Evolutionary conservation across 2,329 filamentous ascomycete species (phyloP).

Genomic region (Alternaria triticina): DNA sequence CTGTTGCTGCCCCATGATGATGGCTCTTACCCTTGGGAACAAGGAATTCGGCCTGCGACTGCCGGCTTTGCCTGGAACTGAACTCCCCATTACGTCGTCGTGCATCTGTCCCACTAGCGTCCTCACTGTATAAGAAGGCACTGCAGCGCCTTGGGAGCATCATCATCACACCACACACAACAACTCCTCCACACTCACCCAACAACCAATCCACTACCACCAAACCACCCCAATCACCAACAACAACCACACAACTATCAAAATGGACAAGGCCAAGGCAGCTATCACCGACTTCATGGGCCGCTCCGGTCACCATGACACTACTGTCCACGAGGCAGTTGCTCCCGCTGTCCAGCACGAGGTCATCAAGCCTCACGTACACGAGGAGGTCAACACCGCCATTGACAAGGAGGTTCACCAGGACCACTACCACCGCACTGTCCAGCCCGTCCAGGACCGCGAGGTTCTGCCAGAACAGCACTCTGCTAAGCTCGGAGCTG

Average conservation of each 20-base stretch:
- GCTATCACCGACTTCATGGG: constrained; percentile 66
- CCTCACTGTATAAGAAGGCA: constrained; percentile 28
- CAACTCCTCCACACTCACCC: neutral
- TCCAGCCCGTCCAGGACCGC: constrained; percentile 67
- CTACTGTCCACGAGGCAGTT: constrained; percentile 72
- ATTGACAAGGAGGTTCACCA: constrained; percentile 74
- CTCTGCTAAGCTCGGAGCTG: constrained; percentile 62
- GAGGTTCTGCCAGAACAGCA: constrained; percentile 68
- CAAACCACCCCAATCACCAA: constrained; percentile 1
- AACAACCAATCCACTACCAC: neutral
- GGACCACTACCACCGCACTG: constrained; percentile 73
- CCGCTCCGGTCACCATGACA: constrained; percentile 70
- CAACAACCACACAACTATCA: constrained; percentile 11
- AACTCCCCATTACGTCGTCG: constrained; percentile 33
- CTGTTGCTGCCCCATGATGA: constrained; percentile 7
- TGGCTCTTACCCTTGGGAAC: neutral
- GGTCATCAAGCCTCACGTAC: constrained; percentile 63
- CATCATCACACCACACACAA: constrained; percentile 21
- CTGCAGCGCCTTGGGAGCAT: constrained; percentile 9
- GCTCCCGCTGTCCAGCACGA: constrained; percentile 67
- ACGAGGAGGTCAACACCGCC: constrained; percentile 67
- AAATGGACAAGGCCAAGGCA: constrained; percentile 69
- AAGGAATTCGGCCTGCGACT: neutral
- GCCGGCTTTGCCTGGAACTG: constrained; percentile 1
- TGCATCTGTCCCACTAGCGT: constrained; percentile 12